Percentiles rank a stretch among this genome's conserved stretches.
These are phyloP conservation scores for Chimonanthus praecox DNA, from an alignment of 164 flowering plant genomes.

Conservation along the genomic window DNA sequence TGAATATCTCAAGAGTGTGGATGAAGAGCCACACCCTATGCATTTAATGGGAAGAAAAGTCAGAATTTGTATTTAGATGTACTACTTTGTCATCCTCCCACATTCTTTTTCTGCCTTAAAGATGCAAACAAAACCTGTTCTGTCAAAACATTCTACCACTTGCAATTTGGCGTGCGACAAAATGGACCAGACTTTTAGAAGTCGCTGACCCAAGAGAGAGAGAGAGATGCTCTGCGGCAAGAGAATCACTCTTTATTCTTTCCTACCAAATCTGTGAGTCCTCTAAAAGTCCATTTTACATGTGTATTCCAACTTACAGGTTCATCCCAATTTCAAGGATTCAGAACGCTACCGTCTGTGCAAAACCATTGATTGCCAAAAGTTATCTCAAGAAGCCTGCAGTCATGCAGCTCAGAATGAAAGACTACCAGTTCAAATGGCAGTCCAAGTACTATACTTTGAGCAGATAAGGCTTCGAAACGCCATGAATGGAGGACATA, in stretches of 20 bases:
- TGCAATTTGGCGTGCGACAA: too few relatives aligned
- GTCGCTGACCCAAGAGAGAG: not conserved
- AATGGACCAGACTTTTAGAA: not conserved
- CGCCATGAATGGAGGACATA: slow-evolving; percentile 82
- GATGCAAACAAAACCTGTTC: too few relatives aligned
- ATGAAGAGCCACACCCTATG: too few relatives aligned
- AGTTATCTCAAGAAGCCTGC: slow-evolving; percentile 95
- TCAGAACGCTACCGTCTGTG: slow-evolving; percentile 79
- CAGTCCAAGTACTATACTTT: slow-evolving; percentile 90
- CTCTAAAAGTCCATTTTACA: not conserved
- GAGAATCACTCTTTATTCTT: slow-evolving; percentile 23
- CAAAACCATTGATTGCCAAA: slow-evolving; percentile 85
- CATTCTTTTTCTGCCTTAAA: too few relatives aligned
- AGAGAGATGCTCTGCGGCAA: not conserved
- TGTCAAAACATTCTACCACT: too few relatives aligned
- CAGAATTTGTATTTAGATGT: too few relatives aligned
- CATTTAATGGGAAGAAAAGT: too few relatives aligned
- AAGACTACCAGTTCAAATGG: slow-evolving; percentile 86
- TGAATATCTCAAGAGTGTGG: too few relatives aligned
- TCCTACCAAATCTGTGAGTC: not conserved
- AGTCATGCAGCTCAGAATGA: slow-evolving; percentile 99
- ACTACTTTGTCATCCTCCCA: too few relatives aligned
- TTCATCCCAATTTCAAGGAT: slow-evolving; percentile 83
- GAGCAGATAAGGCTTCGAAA: slow-evolving; percentile 89
- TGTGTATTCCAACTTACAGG: slow-evolving; percentile 31